Conservation (phyloP, 352 stramenopile species). For the Phytophthora ohioensis region DNA sequence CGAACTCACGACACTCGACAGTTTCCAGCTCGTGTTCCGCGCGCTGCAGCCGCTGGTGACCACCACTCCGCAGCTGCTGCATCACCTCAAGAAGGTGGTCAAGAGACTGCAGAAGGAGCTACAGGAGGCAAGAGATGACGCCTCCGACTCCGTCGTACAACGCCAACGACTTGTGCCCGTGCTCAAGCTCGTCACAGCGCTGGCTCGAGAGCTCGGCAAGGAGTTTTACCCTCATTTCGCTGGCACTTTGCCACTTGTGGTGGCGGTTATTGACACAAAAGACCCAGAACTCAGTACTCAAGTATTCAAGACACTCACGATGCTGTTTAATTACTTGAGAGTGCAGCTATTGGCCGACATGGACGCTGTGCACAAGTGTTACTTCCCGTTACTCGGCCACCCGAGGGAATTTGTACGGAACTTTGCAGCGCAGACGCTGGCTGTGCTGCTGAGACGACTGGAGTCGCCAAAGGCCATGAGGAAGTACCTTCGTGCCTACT, state of each 20-base stretch:
- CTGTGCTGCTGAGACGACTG: slow-evolving; percentile 83
- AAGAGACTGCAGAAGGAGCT: slow-evolving; percentile 70
- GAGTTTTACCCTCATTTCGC: slow-evolving; percentile 91
- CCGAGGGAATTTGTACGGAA: slow-evolving; percentile 88
- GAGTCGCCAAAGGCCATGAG: slow-evolving; percentile 77
- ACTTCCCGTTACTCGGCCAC: slow-evolving; percentile 90
- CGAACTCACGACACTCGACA: slow-evolving; percentile 87
- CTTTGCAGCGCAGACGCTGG: slow-evolving; percentile 90
- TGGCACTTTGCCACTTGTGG: slow-evolving; percentile 59
- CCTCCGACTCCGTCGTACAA: slow-evolving; percentile 63
- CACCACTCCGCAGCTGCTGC: slow-evolving; percentile 85
- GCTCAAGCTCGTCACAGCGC: slow-evolving; percentile 84
- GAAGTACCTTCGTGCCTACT: slow-evolving; percentile 82
- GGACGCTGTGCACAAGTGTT: slow-evolving; percentile 91
- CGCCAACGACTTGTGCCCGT: slow-evolving; percentile 74
- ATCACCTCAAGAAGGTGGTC: slow-evolving; percentile 82
- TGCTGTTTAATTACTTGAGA: slow-evolving; percentile 90
- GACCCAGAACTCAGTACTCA: slow-evolving; percentile 91
- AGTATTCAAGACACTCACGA: slow-evolving; percentile 92
- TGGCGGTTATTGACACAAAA: slow-evolving; percentile 87
- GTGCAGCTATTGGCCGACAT: slow-evolving; percentile 89
- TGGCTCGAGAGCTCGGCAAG: slow-evolving; percentile 84
- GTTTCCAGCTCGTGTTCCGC: slow-evolving; percentile 80
- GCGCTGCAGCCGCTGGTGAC: slow-evolving; percentile 76
- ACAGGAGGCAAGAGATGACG: slow-evolving; percentile 39